Percentiles rank a stretch among this genome's conserved stretches.
Evolutionary conservation across 2,329 filamentous ascomycete species (phyloP).

Genomic region (Elsinoe arachidis): DNA sequence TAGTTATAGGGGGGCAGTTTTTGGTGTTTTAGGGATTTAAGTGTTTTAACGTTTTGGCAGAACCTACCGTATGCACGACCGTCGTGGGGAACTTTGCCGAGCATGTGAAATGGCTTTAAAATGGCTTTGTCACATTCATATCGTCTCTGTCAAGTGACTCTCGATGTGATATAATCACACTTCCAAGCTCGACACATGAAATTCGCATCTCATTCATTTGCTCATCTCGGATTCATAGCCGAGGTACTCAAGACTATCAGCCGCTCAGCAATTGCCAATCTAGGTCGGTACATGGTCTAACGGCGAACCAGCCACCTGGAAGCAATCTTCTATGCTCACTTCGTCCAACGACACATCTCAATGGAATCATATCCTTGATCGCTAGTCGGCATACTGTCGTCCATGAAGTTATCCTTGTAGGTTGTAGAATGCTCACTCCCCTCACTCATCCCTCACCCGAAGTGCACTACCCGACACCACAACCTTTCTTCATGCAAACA

Average conservation of each 20-base stretch:
- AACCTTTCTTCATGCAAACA: no score
- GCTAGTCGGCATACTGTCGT: background rate
- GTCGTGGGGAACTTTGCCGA: slow-evolving; percentile 6
- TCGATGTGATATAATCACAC: background rate
- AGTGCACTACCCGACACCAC: background rate
- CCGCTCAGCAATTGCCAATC: background rate
- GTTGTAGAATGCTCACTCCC: background rate
- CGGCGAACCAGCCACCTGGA: slow-evolving; percentile 5
- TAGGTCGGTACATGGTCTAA: background rate
- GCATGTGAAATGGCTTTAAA: slow-evolving; percentile 2
- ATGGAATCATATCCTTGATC: no score
- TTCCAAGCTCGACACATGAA: background rate
- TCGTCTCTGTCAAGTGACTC: background rate
- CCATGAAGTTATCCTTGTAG: background rate
- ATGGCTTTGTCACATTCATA: background rate
- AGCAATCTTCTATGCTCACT: background rate
- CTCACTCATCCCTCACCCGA: background rate
- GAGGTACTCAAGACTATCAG: background rate
- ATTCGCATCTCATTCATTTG: background rate
- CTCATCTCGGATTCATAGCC: background rate
- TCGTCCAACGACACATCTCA: no score
- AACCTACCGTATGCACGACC: no score
- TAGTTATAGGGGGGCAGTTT: no score
- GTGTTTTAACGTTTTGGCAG: no score
- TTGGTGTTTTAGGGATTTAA: no score